Evolutionary conservation across 768 basidiomycete genomes (phyloP), one percentile per base, ranked within the genome.

Genomic region (Rhizopogon vulgaris): DNA sequence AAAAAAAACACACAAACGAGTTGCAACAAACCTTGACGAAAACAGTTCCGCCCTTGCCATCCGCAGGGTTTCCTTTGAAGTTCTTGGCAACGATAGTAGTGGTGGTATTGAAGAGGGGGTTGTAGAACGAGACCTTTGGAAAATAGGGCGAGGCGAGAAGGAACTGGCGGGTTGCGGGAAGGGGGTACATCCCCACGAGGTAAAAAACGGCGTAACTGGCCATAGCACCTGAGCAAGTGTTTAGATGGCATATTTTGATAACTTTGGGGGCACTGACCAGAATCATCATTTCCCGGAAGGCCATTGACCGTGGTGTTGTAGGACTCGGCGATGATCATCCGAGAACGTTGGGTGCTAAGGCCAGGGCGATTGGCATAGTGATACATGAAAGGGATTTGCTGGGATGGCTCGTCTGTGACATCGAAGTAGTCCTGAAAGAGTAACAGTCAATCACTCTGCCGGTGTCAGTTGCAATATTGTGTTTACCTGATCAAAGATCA

Each of bases 331-430:
- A 84, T 77, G n/a, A 78, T 71, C 58, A 80, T 75, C 25, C 82
- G 65, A 28, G 80, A 76, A 15, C 76, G 66, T 57, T 79, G 78
- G 3, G 80, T 81, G 61, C 80, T 84, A 17, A 78, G 61, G 2
- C 80, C 81, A 0, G 83, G 82, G 2, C 71, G 69, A 60, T 83
- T 76, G 2, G 78, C 82, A 56, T 85, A 85, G 65, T 85, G 82
- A 58, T 83, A 84, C 82, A 84, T 84, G 63, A 76, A 82, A 1
- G 82, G 82, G 57, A 85, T 84, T 56, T 83, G 81, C 56, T 83
- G 80, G 3, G 82, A 83, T 0, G 82, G 82, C 57, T 85, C 83
- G 58, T 85, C 73, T 8, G 82, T 82, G 0, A 73, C 69, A 52
- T 84, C 83, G 55, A 84, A 84, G 63, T 82, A 85, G 38, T 71